A percentile compares a stretch with the other conserved stretches of the same genome.
These are phyloP conservation scores for Fusarium praegraminearum DNA, from an alignment of 2,329 filamentous ascomycete genomes.

Conservation along the genomic window DNA sequence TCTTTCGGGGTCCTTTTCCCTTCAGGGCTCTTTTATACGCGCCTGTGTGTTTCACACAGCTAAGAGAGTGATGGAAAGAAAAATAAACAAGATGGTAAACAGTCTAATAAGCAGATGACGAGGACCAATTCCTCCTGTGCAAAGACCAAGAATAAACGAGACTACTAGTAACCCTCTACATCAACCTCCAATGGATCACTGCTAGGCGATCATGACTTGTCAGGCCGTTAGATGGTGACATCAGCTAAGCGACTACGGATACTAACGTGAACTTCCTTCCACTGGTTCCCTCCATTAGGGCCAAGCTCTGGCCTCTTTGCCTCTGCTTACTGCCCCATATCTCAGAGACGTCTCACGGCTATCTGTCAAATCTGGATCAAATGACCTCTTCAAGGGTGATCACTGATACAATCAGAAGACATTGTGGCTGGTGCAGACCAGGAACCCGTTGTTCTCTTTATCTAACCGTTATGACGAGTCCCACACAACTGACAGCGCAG, in stretches of 20 bases:
- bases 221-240: conserved; percentile 35
- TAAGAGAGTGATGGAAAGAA: conserved; percentile 3
- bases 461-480: conserved; percentile 13
- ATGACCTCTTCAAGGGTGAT: conserved; percentile 10
- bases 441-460: conserved; percentile 4
- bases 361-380: conserved; percentile 7
- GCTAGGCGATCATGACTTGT: conserved; percentile 27
- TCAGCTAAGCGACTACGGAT: conserved; percentile 27
- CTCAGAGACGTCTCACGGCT: conserved; percentile 3
- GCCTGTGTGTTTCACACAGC: conserved; percentile 30
- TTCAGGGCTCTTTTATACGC: conserved; percentile 13
- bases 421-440: conserved; percentile 24
- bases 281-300: conserved; percentile 4
- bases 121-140: background rate
- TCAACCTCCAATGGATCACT: background rate
- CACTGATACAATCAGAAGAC: conserved; percentile 10
- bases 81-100: conserved; percentile 7
- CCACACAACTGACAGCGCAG: conserved; percentile 6
- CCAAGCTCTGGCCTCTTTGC: conserved; percentile 3
- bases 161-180: background rate
- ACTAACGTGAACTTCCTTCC: conserved; percentile 11
- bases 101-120: conserved; percentile 9
- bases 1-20: conserved; percentile 29
- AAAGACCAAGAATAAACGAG: conserved; percentile 32
- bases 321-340: conserved; percentile 34